Evolutionary conservation across 2,329 filamentous ascomycete species (phyloP).

Genomic region (Penicillium sp.): DNA sequence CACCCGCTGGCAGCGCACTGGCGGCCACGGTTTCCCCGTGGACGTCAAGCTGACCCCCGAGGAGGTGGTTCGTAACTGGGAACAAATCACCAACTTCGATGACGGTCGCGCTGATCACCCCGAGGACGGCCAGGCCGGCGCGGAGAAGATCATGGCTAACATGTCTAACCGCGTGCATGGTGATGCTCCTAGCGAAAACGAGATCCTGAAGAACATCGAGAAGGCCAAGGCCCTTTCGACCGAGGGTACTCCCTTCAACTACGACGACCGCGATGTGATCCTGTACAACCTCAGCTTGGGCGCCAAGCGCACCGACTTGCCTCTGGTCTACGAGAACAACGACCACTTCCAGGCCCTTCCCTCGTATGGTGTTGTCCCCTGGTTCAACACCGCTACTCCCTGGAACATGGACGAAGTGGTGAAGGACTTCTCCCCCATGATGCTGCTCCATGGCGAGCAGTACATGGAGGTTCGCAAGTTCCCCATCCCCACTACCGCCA

Average conservation of each 20-base stretch:
- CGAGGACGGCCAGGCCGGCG: constrained; percentile 69
- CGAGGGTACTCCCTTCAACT: constrained; percentile 74
- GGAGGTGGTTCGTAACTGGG: constrained; percentile 72
- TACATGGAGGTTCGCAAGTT: constrained; percentile 92
- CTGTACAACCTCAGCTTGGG: constrained; percentile 95
- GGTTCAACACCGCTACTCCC: constrained; percentile 77
- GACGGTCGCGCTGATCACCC: constrained; percentile 85
- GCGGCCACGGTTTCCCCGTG: constrained; percentile 86
- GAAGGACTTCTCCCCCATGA: constrained; percentile 96
- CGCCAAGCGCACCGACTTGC: constrained; percentile 83
- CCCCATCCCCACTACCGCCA: constrained; percentile 81
- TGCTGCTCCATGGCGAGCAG: constrained; percentile 97
- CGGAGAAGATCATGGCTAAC: constrained; percentile 81
- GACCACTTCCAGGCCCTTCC: constrained; percentile 93
- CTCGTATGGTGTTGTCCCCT: constrained; percentile 95
- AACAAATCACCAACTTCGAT: constrained; percentile 80
- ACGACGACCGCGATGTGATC: constrained; percentile 82
- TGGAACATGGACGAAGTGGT: constrained; percentile 80
- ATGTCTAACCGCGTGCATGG: constrained; percentile 69
- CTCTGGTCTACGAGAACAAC: constrained; percentile 83
- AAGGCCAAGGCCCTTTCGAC: constrained; percentile 69
- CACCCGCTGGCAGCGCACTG: constrained; percentile 92
- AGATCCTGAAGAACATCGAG: constrained; percentile 73
- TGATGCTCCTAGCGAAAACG: constrained; percentile 51
- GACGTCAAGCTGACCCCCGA: constrained; percentile 82